Percentiles rank a stretch among this genome's conserved stretches.
phyloP scores from a whole-genome alignment of 1,139 yeast species.

The Kodamaea ohmeri region DNA sequence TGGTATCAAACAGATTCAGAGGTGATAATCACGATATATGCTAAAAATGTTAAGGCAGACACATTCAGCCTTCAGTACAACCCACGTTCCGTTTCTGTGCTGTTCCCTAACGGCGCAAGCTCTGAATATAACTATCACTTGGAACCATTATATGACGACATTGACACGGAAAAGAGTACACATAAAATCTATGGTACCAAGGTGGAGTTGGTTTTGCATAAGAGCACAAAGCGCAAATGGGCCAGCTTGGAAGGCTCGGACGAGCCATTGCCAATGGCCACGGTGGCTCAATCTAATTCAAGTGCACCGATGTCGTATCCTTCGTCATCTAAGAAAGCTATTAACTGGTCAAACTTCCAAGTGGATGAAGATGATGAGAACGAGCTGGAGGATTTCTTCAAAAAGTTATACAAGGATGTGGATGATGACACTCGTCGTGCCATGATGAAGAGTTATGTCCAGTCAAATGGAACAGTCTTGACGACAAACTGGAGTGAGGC shows the following conservation, averaged over 20 bases:
- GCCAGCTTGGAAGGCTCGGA: slow-evolving; percentile 32
- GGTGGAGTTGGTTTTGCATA: slow-evolving; percentile 58
- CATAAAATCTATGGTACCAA: slow-evolving; percentile 67
- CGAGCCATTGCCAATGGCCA: slow-evolving; percentile 10
- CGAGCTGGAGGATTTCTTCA: slow-evolving; percentile 70
- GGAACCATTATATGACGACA: slow-evolving; percentile 49
- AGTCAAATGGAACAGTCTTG: slow-evolving; percentile 89
- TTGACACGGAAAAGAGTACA: slow-evolving; percentile 46
- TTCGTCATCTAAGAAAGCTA: slow-evolving; percentile 54
- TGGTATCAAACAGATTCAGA: slow-evolving; percentile 69
- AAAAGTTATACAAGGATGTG: slow-evolving; percentile 69
- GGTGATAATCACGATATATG: slow-evolving; percentile 69
- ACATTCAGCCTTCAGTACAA: slow-evolving; percentile 37
- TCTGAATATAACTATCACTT: slow-evolving; percentile 50
- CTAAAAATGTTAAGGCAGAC: slow-evolving; percentile 57
- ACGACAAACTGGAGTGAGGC: slow-evolving; percentile 97
- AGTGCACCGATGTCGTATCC: slow-evolving; percentile 47
- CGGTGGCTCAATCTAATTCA: slow-evolving; percentile 10
- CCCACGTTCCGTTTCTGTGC: slow-evolving; percentile 31
- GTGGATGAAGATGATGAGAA: slow-evolving; percentile 48
- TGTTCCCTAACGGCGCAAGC: slow-evolving; percentile 46
- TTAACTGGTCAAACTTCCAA: slow-evolving; percentile 73
- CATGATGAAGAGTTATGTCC: slow-evolving; percentile 95
- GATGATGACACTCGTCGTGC: slow-evolving; percentile 90
- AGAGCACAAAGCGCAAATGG: slow-evolving; percentile 43